Conservation (phyloP, 768 basidiomycete species). For the Rhodosporidiobolus odoratus region DNA sequence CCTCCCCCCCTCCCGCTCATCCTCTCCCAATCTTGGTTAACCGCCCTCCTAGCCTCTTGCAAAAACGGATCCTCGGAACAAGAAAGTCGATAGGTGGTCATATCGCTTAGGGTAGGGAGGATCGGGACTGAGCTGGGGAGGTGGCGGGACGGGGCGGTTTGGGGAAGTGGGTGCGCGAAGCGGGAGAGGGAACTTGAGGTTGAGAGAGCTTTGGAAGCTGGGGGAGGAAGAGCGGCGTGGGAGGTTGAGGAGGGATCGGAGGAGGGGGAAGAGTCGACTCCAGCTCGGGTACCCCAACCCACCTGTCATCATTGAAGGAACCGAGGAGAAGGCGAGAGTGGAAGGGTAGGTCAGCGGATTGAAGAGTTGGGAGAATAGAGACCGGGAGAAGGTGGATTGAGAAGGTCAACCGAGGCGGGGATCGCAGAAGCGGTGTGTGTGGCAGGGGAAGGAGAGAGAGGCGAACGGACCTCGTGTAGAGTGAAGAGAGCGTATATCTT, state of each 20-base stretch:
- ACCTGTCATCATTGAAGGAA: no score
- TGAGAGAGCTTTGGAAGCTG: background rate
- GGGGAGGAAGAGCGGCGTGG: no score
- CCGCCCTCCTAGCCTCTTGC: background rate
- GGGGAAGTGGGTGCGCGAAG: background rate
- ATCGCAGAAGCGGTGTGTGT: no score
- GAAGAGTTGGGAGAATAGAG: no score
- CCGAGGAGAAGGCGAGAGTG: no score
- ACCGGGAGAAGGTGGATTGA: conserved; percentile 9
- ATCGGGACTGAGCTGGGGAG: background rate
- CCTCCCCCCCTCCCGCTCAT: background rate
- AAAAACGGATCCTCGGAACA: background rate
- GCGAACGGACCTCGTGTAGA: conserved; percentile 62
- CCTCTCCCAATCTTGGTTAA: background rate
- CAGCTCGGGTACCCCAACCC: conserved; percentile 92
- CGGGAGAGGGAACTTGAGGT: background rate
- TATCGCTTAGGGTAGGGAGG: background rate
- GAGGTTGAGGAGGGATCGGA: background rate
- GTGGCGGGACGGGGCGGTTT: background rate
- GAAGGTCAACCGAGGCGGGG: background rate
- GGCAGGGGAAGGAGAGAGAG: conserved; percentile 47
- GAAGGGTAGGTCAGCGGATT: no score
- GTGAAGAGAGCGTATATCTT: conserved; percentile 86
- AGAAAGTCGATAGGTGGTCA: background rate
- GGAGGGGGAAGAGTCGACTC: conserved; percentile 48